Evolutionary conservation across 2,329 filamentous ascomycete genomes (phyloP).

Genomic region (Calonectria hongkongensis): DNA sequence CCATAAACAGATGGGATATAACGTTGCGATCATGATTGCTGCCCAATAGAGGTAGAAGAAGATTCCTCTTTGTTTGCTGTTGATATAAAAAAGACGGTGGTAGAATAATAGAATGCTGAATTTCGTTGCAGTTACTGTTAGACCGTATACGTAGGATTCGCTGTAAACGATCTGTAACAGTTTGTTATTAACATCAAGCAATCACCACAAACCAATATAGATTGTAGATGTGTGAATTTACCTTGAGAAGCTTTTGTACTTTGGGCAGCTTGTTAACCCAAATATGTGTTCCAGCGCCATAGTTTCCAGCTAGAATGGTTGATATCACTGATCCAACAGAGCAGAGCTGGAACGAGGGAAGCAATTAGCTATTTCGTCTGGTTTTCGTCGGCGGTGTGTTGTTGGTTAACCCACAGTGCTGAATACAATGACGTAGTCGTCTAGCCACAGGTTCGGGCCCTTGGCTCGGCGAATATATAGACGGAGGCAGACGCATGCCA

Average conservation of each 20-base stretch:
- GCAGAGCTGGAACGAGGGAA: conserved; percentile 9
- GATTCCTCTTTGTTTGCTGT: background rate
- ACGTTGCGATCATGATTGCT: conserved; percentile 14
- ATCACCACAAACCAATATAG: background rate
- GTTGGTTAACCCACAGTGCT: conserved; percentile 34
- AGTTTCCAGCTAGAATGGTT: conserved; percentile 25
- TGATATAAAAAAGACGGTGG: conserved; percentile 36
- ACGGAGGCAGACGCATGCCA: conserved; percentile 33
- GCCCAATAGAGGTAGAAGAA: conserved; percentile 34
- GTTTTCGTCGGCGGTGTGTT: background rate
- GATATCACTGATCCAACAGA: conserved; percentile 27
- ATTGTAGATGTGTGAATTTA: background rate
- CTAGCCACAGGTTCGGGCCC: conserved; percentile 32
- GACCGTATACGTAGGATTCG: conserved; percentile 34
- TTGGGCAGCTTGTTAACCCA: conserved; percentile 27
- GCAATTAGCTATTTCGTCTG: background rate
- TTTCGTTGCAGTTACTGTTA: conserved; percentile 38
- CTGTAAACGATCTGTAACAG: conserved; percentile 22
- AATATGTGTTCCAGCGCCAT: conserved; percentile 39
- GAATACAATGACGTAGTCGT: conserved; percentile 36
- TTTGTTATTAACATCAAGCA: background rate
- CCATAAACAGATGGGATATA: conserved; percentile 31
- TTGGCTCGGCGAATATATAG: conserved; percentile 36
- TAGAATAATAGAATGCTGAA: conserved; percentile 40
- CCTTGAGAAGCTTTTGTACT: conserved; percentile 37